These are phyloP conservation scores for Phaeosphaeriaceae sp. DNA, from an alignment of 2,329 filamentous ascomycete species.

Conservation along the genomic window DNA sequence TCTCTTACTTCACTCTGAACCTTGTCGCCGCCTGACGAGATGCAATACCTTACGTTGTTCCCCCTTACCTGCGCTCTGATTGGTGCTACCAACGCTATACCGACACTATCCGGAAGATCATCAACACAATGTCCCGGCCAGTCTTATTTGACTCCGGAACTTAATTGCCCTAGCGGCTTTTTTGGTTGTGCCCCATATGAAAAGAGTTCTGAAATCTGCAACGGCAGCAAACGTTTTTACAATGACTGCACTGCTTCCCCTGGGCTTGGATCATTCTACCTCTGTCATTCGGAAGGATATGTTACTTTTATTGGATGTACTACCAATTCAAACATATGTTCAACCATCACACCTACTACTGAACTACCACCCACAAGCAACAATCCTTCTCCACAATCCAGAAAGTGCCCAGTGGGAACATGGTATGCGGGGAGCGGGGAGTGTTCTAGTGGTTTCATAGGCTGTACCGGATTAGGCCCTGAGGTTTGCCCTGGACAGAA, in stretches of 20 bases:
- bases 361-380: not conserved
- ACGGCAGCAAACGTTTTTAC: not conserved
- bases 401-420: not conserved
- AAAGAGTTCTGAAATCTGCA: not conserved
- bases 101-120: not conserved
- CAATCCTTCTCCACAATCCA: not conserved
- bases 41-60: too few species aligned
- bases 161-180: constrained; percentile 1
- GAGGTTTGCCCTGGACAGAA: not conserved
- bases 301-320: not conserved
- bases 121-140: not conserved
- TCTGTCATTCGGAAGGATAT: not conserved
- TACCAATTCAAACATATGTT: constrained; percentile 1
- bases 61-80: too few species aligned
- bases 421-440: not conserved
- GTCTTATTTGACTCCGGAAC: not conserved
- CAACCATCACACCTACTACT: not conserved
- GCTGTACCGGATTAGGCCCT: not conserved
- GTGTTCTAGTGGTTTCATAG: constrained; percentile 2
- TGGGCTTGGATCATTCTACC: constrained; percentile 2
- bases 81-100: not conserved
- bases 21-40: too few species aligned
- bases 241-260: constrained; percentile 1
- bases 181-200: not conserved
- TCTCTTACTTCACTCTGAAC: too few species aligned